phyloP scores from a whole-genome alignment of 306 rosid genomes.

The Pyrus pyrifolia region DNA sequence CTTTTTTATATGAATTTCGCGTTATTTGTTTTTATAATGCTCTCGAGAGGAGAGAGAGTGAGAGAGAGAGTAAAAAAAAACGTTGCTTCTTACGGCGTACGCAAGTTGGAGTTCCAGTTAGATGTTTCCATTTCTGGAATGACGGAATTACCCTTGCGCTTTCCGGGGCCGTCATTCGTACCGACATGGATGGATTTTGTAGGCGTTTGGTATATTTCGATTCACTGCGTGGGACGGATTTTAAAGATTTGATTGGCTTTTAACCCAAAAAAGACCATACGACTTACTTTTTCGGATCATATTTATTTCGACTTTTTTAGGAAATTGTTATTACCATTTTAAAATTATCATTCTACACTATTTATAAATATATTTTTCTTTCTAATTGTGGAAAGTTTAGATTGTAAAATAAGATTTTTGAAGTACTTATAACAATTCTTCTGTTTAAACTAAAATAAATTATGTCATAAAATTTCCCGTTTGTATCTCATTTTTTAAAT shows the following conservation, averaged over 20 bases:
- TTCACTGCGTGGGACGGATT: neutral
- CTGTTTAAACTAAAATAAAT: neutral
- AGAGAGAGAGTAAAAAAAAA: neutral
- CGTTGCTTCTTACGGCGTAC: conserved; percentile 22
- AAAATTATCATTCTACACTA: no score
- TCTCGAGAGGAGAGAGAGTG: neutral
- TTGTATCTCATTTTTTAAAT: no score
- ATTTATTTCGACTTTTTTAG: no score
- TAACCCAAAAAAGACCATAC: neutral
- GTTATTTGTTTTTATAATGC: neutral
- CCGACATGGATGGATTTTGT: neutral
- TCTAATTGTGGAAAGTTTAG: no score
- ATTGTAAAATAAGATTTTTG: no score
- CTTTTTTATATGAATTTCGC: conserved; percentile 9
- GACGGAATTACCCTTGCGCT: conserved; percentile 21
- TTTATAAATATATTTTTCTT: accelerated
- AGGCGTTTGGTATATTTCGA: neutral
- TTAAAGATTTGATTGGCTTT: neutral
- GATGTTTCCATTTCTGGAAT: neutral
- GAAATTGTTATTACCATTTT: accelerated
- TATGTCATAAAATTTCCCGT: no score
- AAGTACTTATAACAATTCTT: accelerated
- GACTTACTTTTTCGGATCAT: neutral
- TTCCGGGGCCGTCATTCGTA: conserved; percentile 1
- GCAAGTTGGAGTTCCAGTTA: conserved; percentile 30